Evolutionary conservation across 768 basidiomycete genomes (phyloP).

Genomic region (Clitopilus passeckerianus): DNA sequence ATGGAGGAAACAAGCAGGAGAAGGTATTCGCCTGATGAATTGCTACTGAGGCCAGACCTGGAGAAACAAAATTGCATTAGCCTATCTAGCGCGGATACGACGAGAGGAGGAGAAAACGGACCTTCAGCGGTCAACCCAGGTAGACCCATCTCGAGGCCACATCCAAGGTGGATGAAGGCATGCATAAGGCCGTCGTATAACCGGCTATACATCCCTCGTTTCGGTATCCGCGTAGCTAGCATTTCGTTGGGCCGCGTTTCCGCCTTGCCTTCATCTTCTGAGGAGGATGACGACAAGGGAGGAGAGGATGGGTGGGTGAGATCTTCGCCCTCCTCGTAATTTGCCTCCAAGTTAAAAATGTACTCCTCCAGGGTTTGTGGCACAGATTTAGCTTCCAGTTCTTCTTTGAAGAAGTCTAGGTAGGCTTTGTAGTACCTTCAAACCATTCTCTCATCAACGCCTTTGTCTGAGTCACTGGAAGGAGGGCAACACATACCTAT

Average conservation of each 20-base stretch:
- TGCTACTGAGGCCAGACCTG: slow-evolving; percentile 55
- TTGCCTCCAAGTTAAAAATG: not conserved
- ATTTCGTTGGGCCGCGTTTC: not conserved
- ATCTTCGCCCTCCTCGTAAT: not conserved
- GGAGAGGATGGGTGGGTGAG: not conserved
- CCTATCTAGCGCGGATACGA: not conserved
- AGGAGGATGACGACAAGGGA: not conserved
- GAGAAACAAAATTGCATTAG: not conserved
- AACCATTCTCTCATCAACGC: not conserved
- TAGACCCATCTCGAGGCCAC: not conserved
- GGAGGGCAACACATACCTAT: not conserved
- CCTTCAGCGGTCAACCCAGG: slow-evolving; percentile 45
- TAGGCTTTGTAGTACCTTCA: not conserved
- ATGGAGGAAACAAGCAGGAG: not conserved
- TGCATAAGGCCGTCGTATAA: not conserved
- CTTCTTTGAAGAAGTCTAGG: not conserved
- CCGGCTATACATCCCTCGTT: not conserved
- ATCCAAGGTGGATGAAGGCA: not conserved
- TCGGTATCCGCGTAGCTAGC: not conserved
- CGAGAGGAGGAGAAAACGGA: slow-evolving; percentile 14
- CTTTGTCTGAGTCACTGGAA: not conserved
- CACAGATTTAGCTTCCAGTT: not conserved
- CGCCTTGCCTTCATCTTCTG: not conserved
- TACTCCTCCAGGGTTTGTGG: not conserved
- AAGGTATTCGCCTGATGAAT: slow-evolving; percentile 26